Conservation (phyloP, 1,284 basidiomycete species). For the Amylostereum areolatum region DNA sequence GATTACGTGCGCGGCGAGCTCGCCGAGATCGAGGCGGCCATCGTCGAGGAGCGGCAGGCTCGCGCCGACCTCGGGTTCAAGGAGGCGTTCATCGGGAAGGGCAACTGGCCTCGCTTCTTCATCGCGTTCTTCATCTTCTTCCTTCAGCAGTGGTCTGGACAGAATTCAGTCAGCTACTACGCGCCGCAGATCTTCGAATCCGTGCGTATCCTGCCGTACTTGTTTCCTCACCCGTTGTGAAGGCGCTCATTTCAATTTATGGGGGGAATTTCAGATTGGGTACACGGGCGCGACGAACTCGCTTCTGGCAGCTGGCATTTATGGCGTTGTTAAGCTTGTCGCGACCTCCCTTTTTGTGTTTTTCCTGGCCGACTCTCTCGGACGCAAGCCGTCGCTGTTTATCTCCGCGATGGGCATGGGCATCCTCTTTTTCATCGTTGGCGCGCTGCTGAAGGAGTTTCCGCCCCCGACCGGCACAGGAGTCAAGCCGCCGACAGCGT, state of each 20-base stretch:
- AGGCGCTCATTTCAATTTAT: no score
- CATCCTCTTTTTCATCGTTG: conserved; percentile 59
- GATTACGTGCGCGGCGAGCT: conserved; percentile 47
- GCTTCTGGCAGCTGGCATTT: conserved; percentile 77
- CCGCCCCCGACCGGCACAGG: conserved; percentile 34
- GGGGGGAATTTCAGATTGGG: conserved; percentile 64
- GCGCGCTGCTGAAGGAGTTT: conserved; percentile 70
- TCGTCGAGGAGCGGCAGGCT: conserved; percentile 55
- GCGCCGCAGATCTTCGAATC: conserved; percentile 69
- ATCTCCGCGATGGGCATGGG: conserved; percentile 63
- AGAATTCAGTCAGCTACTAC: conserved; percentile 68
- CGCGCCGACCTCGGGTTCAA: conserved; percentile 50
- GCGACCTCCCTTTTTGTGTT: conserved; percentile 63
- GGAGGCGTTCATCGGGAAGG: conserved; percentile 71
- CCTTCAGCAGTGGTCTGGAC: conserved; percentile 63
- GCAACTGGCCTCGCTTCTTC: conserved; percentile 65
- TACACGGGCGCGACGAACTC: conserved; percentile 54
- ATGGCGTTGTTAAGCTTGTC: conserved; percentile 73
- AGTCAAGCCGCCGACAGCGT: conserved; percentile 40
- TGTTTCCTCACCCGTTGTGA: no score
- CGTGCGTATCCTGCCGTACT: conserved; percentile 35
- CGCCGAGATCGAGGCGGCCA: conserved; percentile 60
- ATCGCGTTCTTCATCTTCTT: conserved; percentile 59
- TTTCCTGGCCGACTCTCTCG: conserved; percentile 50
- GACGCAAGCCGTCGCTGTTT: conserved; percentile 52